Base-by-base conservation (phyloP, 805 yeast genomes). In the Blastobotrys parvus region DNA sequence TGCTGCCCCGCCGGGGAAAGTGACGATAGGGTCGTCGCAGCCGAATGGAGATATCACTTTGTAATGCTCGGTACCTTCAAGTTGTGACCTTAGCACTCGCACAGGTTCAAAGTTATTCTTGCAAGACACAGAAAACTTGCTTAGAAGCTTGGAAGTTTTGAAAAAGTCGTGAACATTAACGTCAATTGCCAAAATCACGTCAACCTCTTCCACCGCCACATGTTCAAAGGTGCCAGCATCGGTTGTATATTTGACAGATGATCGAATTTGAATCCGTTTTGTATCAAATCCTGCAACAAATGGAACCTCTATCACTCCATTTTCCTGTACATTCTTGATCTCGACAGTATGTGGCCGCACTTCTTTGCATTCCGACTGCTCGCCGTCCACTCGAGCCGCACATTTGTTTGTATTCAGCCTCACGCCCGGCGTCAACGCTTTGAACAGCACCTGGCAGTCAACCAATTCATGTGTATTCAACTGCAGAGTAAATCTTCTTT, bases 131-230 rank as follows among this genome's bases (percentile, higher is more conserved):
- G 81, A 75, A 56, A 82, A 86, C 51, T 78, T 81, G 3, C 87
- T 77, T 49, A 74, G 80, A 1, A 85, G 62, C 22, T 68, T 62
- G 15, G 71, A 58, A 2, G 72, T 59, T 49, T 77, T 74, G 65
- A 83, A 84, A 8, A 80, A 77, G 57, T 86, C 95, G 53, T 83
- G 90, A 2, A 84, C 94, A 2, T 86, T 78, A 1, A 84, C 92
- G 0, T 87, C 80, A 5, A 84, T 63, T 3, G 74, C 68, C 31
- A 85, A 64, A 1, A 74, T 61, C 4, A 78, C 73, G 46, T 81
- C 80, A 4, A 82, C 46, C 1, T 54, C 52, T 23, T 54, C 49
- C 39, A 57, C 16, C 39, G 57, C 50, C 39, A 54, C 48, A 23
- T 50, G 45, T n/a, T 41, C 42, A 31, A 35, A 50, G 19, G 41